Base-by-base conservation (phyloP, 2,329 filamentous ascomycete genomes). In the Aspergillus uvarum region DNA sequence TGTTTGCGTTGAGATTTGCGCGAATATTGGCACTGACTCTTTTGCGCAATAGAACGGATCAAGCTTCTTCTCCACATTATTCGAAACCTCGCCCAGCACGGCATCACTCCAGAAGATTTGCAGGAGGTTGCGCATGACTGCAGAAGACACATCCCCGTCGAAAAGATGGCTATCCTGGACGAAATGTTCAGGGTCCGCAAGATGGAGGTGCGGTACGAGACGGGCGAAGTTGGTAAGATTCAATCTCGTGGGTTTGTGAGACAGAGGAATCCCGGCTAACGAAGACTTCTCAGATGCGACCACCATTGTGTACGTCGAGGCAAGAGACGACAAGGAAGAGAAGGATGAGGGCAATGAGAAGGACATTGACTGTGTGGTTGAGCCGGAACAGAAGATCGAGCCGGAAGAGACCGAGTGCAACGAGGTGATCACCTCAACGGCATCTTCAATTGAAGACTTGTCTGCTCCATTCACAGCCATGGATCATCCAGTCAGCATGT, bases 161-260 rank as follows among this genome's bases (percentile, higher is more conserved):
- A 74, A 5, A 73, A 74, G 31, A 68, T 76, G 35, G 68, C 72
- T 11, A 73, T 79, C 44, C 63, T 79, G 19, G 73, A 76, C 24
- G 77, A 79, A 60, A 76, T 79, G 16, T 76, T 78, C 42, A 71
- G 70, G 1, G 74, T 78, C 11, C 69, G 77, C 44, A 73, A 70
- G 59, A 65, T 76, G 65, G 76, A 79, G 62, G 76, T 78, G 63
- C 70, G 75, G 12, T 78, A 71, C 58, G 74, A 77, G 53, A 68
- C 73, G 31, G 72, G 76, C 26, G 76, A 79, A 72, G 70, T 78
- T 56, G 76, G 76, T 77, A 71, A 55, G 73, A 66, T 59, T 51
- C 4, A 42, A 2, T 16, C 14, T 19, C 42, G 19, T 2, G 4
- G 16, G 19, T 2, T 10, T 0, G 11, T 19, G 12, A 11, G 16